Evolutionary conservation across 106 monocot species (phyloP).

Genomic region (Dendrobium chrysotoxum): DNA sequence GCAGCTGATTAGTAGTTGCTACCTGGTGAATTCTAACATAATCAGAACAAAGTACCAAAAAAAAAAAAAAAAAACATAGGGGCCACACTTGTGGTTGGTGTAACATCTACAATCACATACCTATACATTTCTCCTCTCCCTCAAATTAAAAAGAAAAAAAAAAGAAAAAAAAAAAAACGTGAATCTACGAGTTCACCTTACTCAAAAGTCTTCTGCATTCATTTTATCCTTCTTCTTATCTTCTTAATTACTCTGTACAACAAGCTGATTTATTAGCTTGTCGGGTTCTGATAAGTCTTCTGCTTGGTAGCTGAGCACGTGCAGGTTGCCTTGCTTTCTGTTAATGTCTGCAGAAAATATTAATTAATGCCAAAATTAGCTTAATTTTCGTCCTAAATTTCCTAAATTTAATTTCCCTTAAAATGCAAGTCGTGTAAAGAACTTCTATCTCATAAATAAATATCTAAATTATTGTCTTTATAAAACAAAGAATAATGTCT

Average conservation of each 20-base stretch:
- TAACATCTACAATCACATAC: neutral
- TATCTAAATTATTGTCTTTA: too few species aligned
- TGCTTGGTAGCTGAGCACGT: constrained; percentile 56
- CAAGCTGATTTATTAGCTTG: neutral
- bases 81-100: neutral
- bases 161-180: neutral
- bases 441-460: too few species aligned
- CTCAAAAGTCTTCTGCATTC: neutral
- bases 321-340: constrained; percentile 57
- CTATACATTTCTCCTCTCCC: constrained; percentile 5
- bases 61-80: neutral
- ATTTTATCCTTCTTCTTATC: neutral
- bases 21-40: neutral
- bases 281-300: constrained; percentile 24
- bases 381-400: neutral
- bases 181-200: neutral
- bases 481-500: too few species aligned
- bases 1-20: neutral
- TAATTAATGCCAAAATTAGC: neutral
- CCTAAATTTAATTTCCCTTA: neutral
- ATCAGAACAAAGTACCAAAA: neutral
- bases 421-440: too few species aligned
- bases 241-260: constrained; percentile 1
- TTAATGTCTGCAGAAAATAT: constrained; percentile 31
- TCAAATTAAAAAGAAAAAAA: neutral